phyloP scores from a whole-genome alignment of 2,329 filamentous ascomycete species.

The Sclerotinia spermophila region DNA sequence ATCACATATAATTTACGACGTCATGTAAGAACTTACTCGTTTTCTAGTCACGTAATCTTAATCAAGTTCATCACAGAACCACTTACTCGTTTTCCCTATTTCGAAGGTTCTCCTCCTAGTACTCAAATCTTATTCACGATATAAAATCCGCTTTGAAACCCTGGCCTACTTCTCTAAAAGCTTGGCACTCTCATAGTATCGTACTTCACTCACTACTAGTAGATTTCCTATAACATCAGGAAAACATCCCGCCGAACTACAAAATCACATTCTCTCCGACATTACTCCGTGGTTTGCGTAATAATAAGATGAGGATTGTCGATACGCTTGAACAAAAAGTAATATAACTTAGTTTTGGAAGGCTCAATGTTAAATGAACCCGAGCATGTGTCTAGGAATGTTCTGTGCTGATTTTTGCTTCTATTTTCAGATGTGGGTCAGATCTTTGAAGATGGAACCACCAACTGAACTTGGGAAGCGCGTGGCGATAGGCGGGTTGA shows the following conservation, averaged over 20 bases:
- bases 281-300: neutral
- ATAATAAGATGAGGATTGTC: neutral
- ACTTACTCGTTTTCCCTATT: neutral
- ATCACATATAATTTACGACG: neutral
- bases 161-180: neutral
- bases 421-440: constrained; percentile 5
- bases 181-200: neutral
- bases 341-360: neutral
- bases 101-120: neutral
- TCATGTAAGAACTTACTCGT: neutral
- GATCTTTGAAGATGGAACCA: neutral
- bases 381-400: neutral
- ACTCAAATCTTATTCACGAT: too few species aligned
- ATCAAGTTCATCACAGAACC: neutral
- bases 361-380: neutral
- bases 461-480: neutral
- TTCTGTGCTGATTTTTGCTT: neutral
- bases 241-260: neutral
- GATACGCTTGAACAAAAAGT: neutral
- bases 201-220: too few species aligned
- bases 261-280: neutral
- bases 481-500: neutral
- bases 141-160: neutral
- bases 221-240: neutral
- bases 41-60: neutral